These are phyloP conservation scores for Clavispora vitiphila DNA, from an alignment of 805 yeast genomes.

Conservation along the genomic window DNA sequence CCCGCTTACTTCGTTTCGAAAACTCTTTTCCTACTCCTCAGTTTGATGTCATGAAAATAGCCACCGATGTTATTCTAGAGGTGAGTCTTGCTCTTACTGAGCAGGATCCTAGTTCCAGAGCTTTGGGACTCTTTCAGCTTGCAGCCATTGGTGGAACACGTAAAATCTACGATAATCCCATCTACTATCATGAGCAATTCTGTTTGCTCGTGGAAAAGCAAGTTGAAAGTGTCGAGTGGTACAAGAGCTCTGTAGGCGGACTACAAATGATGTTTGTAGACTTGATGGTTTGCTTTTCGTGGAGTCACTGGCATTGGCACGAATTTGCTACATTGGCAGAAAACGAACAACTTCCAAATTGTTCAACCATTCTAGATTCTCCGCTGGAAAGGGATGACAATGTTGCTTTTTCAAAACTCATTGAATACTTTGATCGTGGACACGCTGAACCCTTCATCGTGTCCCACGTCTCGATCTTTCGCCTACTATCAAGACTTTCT, in stretches of 20 bases:
- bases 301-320: conserved; percentile 14
- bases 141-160: conserved; percentile 5
- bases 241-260: conserved; percentile 1
- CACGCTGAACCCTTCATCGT: neutral
- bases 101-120: neutral
- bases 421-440: neutral
- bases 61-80: neutral
- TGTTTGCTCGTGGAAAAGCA: conserved; percentile 7
- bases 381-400: neutral
- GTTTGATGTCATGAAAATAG: neutral
- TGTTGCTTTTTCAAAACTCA: neutral
- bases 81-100: neutral
- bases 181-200: conserved; percentile 8
- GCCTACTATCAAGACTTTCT: conserved; percentile 13
- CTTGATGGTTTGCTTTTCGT: conserved; percentile 7
- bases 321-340: neutral
- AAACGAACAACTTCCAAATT: neutral
- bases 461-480: conserved; percentile 3
- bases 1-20: neutral
- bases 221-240: conserved; percentile 3
- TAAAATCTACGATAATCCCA: conserved; percentile 6
- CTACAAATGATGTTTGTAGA: conserved; percentile 10
- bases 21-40: neutral
- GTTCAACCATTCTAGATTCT: neutral
- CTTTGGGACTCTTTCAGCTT: conserved; percentile 10